A percentile compares a stretch with the other conserved stretches of the same genome.
Conservation (phyloP, 345 rosid species). For the Salix exigua region DNA sequence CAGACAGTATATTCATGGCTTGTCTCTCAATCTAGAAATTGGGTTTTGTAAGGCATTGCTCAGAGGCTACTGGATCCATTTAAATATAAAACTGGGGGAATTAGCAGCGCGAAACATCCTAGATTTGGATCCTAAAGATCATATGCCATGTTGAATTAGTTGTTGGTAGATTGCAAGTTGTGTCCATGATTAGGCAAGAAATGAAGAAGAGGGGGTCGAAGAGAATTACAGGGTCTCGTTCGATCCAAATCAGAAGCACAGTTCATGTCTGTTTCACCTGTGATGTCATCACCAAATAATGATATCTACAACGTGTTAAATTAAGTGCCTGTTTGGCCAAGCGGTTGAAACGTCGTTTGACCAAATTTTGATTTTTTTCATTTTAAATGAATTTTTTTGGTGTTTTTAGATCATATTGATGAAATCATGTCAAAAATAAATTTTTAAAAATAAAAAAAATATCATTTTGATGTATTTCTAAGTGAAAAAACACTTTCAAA, state of each 20-base stretch:
- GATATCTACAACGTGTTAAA: conserved; percentile 44
- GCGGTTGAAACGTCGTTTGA: no score
- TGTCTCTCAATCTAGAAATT: conserved; percentile 70
- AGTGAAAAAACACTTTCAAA: no score
- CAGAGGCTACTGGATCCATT: conserved; percentile 77
- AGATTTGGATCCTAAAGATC: conserved; percentile 68
- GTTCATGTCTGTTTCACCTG: conserved; percentile 52
- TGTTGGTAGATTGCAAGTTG: conserved; percentile 58
- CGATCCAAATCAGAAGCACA: conserved; percentile 58
- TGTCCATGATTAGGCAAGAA: conserved; percentile 47
- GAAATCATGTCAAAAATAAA: no score
- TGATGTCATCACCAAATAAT: conserved; percentile 44
- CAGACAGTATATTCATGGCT: conserved; percentile 36
- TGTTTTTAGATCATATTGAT: no score
- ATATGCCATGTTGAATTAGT: conserved; percentile 67
- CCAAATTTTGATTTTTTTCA: no score
- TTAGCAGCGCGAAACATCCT: conserved; percentile 52
- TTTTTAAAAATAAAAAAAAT: no score
- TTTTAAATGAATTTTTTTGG: no score
- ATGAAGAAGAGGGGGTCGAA: conserved; percentile 55
- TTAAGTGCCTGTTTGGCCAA: no score
- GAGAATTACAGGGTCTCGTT: conserved; percentile 71
- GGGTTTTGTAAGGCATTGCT: conserved; percentile 91
- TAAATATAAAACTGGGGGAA: conserved; percentile 46
- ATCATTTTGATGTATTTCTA: no score